Evolutionary conservation across 441 rosid genomes (phyloP).

Genomic region (Cnidoscolus chayamansa): DNA sequence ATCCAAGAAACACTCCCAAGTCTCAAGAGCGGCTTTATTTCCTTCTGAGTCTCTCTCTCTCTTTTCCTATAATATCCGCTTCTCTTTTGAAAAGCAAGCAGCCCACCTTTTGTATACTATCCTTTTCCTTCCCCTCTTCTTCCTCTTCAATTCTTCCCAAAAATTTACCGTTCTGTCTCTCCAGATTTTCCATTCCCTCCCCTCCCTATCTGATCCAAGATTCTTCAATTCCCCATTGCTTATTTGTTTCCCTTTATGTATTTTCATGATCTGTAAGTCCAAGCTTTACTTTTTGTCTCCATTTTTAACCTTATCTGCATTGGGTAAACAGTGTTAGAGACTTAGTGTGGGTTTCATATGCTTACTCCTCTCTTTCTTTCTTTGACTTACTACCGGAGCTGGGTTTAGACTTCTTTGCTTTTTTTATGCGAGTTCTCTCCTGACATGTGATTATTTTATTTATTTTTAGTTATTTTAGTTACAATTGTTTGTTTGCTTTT

Average conservation of each 20-base stretch:
- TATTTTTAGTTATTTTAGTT: background rate
- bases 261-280: conserved; percentile 31
- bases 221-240: conserved; percentile 3
- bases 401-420: conserved; percentile 4
- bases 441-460: background rate
- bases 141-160: background rate
- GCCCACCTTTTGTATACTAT: background rate
- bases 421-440: background rate
- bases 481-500: background rate
- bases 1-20: background rate
- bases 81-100: conserved; percentile 14
- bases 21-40: conserved; percentile 20
- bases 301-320: conserved; percentile 4
- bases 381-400: conserved; percentile 4
- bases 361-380: background rate
- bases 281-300: conserved; percentile 20
- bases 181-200: background rate
- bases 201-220: conserved; percentile 21
- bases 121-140: background rate
- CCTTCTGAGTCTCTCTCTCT: background rate
- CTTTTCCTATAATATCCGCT: background rate
- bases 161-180: conserved; percentile 12
- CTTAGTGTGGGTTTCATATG: conserved; percentile 20
- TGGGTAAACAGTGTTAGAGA: background rate
- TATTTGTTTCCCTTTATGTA: background rate